Conservation (phyloP, 2,329 filamentous ascomycete genomes). For the Ascochyta rabiei region DNA sequence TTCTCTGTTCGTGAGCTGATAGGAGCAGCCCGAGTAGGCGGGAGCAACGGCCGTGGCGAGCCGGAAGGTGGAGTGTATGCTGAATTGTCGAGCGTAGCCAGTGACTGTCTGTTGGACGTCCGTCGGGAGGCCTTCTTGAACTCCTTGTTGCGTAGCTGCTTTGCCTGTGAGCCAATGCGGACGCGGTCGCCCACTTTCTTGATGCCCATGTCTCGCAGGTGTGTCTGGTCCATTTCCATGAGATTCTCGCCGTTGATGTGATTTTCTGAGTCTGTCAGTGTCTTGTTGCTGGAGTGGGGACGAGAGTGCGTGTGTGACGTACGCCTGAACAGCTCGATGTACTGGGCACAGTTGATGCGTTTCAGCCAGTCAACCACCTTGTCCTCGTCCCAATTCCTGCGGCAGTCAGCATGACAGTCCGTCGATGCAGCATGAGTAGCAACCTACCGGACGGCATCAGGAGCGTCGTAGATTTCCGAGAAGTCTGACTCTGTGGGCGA, state of each 20-base stretch:
- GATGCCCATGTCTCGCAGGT: constrained; percentile 96
- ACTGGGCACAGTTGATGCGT: constrained; percentile 91
- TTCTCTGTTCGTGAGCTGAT: constrained; percentile 54
- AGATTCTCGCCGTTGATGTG: constrained; percentile 98
- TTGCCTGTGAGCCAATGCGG: constrained; percentile 67
- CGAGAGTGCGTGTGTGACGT: constrained; percentile 22
- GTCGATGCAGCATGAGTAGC: background rate
- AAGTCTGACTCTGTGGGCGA: constrained; percentile 94
- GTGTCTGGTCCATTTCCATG: constrained; percentile 94
- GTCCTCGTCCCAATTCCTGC: constrained; percentile 81
- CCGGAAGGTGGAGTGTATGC: constrained; percentile 66
- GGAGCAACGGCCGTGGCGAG: constrained; percentile 67
- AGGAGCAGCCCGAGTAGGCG: constrained; percentile 53
- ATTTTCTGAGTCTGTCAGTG: constrained; percentile 64
- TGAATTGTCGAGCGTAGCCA: constrained; percentile 77
- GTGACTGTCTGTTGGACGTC: constrained; percentile 78
- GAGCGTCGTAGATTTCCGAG: constrained; percentile 74
- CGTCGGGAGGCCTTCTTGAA: constrained; percentile 66
- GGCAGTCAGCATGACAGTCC: constrained; percentile 21
- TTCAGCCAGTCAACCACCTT: constrained; percentile 89
- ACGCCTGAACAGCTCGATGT: constrained; percentile 85
- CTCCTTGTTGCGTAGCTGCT: constrained; percentile 56
- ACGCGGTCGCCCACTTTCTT: constrained; percentile 97
- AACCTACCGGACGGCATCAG: constrained; percentile 62
- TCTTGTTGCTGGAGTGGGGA: background rate